Evolutionary conservation across 2,329 filamentous ascomycete genomes (phyloP), one percentile per base, ranked within the genome.

Genomic region (Cryphonectria parasitica): DNA sequence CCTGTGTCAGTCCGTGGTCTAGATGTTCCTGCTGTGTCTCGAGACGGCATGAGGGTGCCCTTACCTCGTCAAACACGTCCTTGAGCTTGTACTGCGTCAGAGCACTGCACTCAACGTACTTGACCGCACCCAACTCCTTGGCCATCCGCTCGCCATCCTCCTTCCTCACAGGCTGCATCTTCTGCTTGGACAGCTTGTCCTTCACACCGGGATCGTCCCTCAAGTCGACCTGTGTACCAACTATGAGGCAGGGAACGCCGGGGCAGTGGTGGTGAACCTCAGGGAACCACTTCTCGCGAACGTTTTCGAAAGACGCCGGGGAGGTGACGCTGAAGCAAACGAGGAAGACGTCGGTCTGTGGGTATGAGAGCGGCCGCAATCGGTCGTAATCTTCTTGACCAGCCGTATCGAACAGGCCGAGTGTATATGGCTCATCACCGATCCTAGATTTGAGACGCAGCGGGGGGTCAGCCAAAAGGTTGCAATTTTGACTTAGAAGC

Each of bases 351-450:
- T 98, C 96, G 77, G 96, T 98, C 84, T 98, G 96, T 1, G 96
- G 96, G 81, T 99, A 99, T 74, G 96, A 98, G 72, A 98, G 89
- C 64, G 96, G 96, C 79, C 96, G 93, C 74, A 99, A 90, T 77
- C 96, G 92, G 83, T 99, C 96, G 85, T 98, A 98, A 90, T 99
- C 95, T 88, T 99, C 96, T 86, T 99, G 96, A 82, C 96, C 96
- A 73, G 96, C 96, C 52, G 96, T 99, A 90, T 99, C 96, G 80
- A 98, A 99, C 39, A 99, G 88, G 71, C 96, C 96, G 64, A 99
- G 88, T 22, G 96, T 99, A 82, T 98, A 98, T 71, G 96, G 96
- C 83, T 99, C 96, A 81, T 98, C 96, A 75, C 96, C 96, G 81
- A 99, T 98, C 96, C 96, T 99, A 79, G 68, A 56, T 52, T 49